phyloP scores from a whole-genome alignment of 106 monocot species.

The Allium cepa region DNA sequence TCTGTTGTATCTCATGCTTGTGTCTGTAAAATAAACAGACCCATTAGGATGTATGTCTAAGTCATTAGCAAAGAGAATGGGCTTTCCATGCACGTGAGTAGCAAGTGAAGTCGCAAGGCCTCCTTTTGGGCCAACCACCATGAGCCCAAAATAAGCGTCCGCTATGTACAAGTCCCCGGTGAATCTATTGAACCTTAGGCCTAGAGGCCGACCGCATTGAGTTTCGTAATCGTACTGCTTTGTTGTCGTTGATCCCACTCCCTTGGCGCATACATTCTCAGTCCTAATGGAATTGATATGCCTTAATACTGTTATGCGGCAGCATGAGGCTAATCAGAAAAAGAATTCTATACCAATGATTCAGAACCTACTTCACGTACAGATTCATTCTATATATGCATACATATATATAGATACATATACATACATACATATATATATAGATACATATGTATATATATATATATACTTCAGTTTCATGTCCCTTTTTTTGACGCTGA shows the following conservation, averaged over 20 bases:
- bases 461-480: no score
- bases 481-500: no score
- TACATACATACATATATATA: no score
- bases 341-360: neutral
- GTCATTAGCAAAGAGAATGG: constrained; percentile 82
- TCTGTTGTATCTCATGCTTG: constrained; percentile 71
- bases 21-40: constrained; percentile 87
- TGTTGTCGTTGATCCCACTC: constrained; percentile 45
- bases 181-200: constrained; percentile 50
- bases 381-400: no score
- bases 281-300: constrained; percentile 26
- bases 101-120: constrained; percentile 60
- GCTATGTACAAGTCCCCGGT: constrained; percentile 84
- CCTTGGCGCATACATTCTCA: constrained; percentile 41
- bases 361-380: no score
- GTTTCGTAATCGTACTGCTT: constrained; percentile 62
- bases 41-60: constrained; percentile 81
- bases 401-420: no score
- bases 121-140: constrained; percentile 42
- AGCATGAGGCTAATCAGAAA: neutral
- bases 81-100: constrained; percentile 42
- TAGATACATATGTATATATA: no score
- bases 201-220: constrained; percentile 83
- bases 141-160: constrained; percentile 74
- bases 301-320: neutral